phyloP scores from a whole-genome alignment of 768 basidiomycete genomes.

The Agaricus blazei region DNA sequence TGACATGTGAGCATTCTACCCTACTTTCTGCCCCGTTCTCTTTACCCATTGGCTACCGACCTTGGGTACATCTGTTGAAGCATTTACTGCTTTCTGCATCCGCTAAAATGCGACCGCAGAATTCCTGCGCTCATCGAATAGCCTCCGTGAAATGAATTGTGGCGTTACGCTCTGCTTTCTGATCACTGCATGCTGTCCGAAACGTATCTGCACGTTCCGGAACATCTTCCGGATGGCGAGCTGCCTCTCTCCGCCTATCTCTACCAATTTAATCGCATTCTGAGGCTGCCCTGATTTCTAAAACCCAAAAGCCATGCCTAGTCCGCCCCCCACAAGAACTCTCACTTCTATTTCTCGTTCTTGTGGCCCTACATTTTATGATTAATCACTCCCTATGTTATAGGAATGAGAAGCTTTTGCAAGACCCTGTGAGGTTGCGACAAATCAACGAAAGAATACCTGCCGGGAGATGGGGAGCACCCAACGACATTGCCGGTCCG shows the following conservation, averaged over 20 bases:
- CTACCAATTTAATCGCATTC: neutral
- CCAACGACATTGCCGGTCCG: conserved; percentile 70
- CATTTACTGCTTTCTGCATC: no score
- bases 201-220: neutral
- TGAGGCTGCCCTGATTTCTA: neutral
- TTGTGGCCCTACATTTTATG: neutral
- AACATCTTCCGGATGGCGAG: neutral
- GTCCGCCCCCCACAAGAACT: neutral
- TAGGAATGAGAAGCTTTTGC: conserved; percentile 46
- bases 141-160: neutral
- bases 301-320: neutral
- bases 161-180: neutral
- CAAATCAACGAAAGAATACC: conserved; percentile 77
- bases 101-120: no score
- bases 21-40: conserved; percentile 6
- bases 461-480: conserved; percentile 65
- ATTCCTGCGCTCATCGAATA: no score
- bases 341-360: neutral
- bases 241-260: neutral
- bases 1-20: conserved; percentile 59
- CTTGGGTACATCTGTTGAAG: neutral
- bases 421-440: conserved; percentile 56
- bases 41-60: neutral
- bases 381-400: neutral
- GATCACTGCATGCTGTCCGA: neutral